These are phyloP conservation scores for Fusarium oxysporum DNA, from an alignment of 2,329 filamentous ascomycete genomes.

Conservation along the genomic window DNA sequence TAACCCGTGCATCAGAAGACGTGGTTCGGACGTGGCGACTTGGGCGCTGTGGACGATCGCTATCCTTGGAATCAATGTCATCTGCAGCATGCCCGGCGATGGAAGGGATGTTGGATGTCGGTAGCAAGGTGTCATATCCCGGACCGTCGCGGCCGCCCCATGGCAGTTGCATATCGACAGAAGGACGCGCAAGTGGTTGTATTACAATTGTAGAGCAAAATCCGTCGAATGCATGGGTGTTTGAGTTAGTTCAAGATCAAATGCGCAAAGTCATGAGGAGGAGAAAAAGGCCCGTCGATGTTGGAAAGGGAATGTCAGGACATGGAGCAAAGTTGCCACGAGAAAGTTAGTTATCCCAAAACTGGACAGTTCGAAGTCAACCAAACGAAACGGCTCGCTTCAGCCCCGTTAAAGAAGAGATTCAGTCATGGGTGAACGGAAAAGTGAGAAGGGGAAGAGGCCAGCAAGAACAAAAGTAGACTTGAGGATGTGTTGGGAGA, in stretches of 20 bases:
- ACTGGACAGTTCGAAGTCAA: constrained; percentile 20
- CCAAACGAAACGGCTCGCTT: constrained; percentile 23
- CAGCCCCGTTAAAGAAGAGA: constrained; percentile 13
- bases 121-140: constrained; percentile 49
- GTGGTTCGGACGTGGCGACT: constrained; percentile 60
- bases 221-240: constrained; percentile 39
- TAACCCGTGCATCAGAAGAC: constrained; percentile 67
- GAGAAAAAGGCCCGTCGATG: constrained; percentile 12
- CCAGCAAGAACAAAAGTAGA: constrained; percentile 30
- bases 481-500: constrained; percentile 22
- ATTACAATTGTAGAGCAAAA: constrained; percentile 31
- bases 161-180: constrained; percentile 53
- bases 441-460: constrained; percentile 28
- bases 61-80: constrained; percentile 39
- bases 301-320: constrained; percentile 28
- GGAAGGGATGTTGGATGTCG: constrained; percentile 50
- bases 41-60: constrained; percentile 45
- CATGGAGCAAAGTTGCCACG: constrained; percentile 31
- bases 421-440: constrained; percentile 28
- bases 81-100: constrained; percentile 48
- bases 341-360: constrained; percentile 7
- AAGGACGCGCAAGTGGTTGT: constrained; percentile 31
- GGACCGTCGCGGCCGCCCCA: constrained; percentile 51
- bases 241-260: constrained; percentile 22
- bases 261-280: constrained; percentile 43